Evolutionary conservation across 805 yeast genomes (phyloP).

Genomic region (Blastobotrys parvus): DNA sequence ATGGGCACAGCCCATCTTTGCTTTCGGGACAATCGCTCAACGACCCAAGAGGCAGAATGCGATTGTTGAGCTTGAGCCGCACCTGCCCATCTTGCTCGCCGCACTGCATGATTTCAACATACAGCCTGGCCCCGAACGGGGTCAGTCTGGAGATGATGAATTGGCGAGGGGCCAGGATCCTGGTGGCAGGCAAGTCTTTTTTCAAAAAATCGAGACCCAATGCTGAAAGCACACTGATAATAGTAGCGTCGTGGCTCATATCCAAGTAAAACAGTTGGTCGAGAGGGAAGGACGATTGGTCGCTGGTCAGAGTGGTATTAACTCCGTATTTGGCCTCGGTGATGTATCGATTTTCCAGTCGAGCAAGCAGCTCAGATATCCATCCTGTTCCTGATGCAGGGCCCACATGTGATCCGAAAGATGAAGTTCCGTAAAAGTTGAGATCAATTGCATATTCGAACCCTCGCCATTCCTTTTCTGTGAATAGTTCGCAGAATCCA

Average conservation of each 20-base stretch:
- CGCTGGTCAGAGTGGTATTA: conserved; percentile 34
- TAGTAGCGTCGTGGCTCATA: conserved; percentile 68
- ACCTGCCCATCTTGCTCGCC: conserved; percentile 18
- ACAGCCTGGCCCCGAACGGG: conserved; percentile 35
- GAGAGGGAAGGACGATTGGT: conserved; percentile 29
- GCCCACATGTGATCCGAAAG: conserved; percentile 54
- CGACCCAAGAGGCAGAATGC: conserved; percentile 30
- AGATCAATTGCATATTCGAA: conserved; percentile 56
- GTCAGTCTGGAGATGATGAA: conserved; percentile 33
- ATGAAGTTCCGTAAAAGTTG: conserved; percentile 49
- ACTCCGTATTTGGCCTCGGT: conserved; percentile 43
- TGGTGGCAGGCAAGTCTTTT: conserved; percentile 38
- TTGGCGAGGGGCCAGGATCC: conserved; percentile 34
- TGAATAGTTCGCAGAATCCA: conserved; percentile 58
- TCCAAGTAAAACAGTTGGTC: conserved; percentile 53
- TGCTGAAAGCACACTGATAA: conserved; percentile 54
- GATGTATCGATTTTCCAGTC: conserved; percentile 42
- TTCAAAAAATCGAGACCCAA: conserved; percentile 42
- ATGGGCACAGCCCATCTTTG: conserved; percentile 28
- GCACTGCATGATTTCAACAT: conserved; percentile 33
- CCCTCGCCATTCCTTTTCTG: conserved; percentile 56
- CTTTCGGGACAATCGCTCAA: conserved; percentile 27
- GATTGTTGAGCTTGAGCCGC: conserved; percentile 30
- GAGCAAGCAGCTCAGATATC: conserved; percentile 34
- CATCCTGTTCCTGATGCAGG: conserved; percentile 54